A percentile compares a stretch with the other conserved stretches of the same genome.
Evolutionary conservation across 768 basidiomycete species (phyloP).

Genomic region (Boletus tylopilopsis): DNA sequence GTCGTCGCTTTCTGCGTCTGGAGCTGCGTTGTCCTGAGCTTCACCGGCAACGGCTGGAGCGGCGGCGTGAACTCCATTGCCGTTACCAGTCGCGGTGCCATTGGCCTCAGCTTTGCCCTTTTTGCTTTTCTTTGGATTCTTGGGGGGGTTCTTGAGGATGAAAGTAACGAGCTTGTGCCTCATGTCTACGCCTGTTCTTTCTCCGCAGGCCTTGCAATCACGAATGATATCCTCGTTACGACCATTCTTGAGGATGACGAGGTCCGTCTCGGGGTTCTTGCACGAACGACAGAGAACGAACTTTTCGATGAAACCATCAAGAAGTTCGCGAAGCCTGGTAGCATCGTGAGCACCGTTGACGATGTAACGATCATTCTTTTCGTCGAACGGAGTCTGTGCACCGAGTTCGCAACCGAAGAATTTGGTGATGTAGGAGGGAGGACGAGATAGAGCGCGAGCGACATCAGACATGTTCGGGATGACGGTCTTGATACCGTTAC

Average conservation of each 20-base stretch:
- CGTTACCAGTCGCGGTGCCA: constrained; percentile 47
- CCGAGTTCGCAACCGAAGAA: constrained; percentile 99
- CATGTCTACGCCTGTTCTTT: constrained; percentile 91
- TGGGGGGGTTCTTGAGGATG: constrained; percentile 96
- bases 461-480: constrained; percentile 98
- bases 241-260: constrained; percentile 83
- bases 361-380: constrained; percentile 96
- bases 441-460: constrained; percentile 90
- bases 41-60: constrained; percentile 39
- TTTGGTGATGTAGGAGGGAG: constrained; percentile 95
- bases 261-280: constrained; percentile 99
- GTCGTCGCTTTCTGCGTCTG: constrained; percentile 76
- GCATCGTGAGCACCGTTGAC: constrained; percentile 97
- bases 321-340: constrained; percentile 86
- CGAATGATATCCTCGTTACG: constrained; percentile 81
- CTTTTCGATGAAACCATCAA: constrained; percentile 97
- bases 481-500: constrained; percentile 99
- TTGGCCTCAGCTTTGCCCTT: constrained; percentile 51
- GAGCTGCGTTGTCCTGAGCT: constrained; percentile 37
- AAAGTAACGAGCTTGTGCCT: constrained; percentile 94
- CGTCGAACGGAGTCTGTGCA: constrained; percentile 94
- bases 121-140: constrained; percentile 78
- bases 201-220: constrained; percentile 98
- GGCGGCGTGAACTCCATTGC: constrained; percentile 40
- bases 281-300: constrained; percentile 96